phyloP scores from a whole-genome alignment of 805 yeast species.

The Metschnikowia dekortorum region DNA sequence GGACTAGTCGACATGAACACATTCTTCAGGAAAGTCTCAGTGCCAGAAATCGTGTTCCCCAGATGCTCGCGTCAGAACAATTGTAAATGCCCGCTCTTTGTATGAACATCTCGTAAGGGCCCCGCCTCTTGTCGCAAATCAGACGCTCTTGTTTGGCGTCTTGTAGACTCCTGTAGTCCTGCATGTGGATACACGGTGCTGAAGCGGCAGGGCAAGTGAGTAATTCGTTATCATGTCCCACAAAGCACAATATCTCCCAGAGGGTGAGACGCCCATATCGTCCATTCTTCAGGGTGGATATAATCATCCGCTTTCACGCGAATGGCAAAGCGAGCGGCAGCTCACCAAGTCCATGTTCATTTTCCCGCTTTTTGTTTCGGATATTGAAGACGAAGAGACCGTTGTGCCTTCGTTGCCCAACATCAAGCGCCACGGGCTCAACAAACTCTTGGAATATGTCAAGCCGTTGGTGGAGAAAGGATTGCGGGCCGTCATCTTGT shows the following conservation, averaged over 20 bases:
- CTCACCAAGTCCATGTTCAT: conserved; percentile 85
- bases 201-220: background rate
- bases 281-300: conserved; percentile 91
- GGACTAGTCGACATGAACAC: background rate
- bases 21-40: too few species aligned
- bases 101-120: too few species aligned
- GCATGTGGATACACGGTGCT: background rate
- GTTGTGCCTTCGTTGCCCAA: conserved; percentile 77
- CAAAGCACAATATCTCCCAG: conserved; percentile 63
- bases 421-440: conserved; percentile 82
- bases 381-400: conserved; percentile 73
- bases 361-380: conserved; percentile 85
- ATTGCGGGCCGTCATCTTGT: conserved; percentile 75
- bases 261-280: conserved; percentile 53
- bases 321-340: conserved; percentile 88
- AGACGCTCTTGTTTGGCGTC: too few species aligned
- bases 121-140: too few species aligned
- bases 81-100: too few species aligned
- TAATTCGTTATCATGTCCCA: conserved; percentile 46
- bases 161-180: background rate
- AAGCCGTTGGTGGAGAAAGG: conserved; percentile 72
- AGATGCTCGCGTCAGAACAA: too few species aligned
- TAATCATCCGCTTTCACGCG: conserved; percentile 81
- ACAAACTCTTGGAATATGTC: conserved; percentile 71
- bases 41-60: too few species aligned